Evolutionary conservation across 371 early-diverging fungal genomes (phyloP), one percentile per base, ranked within the genome.

Genomic region (Actinomortierella ambigua): DNA sequence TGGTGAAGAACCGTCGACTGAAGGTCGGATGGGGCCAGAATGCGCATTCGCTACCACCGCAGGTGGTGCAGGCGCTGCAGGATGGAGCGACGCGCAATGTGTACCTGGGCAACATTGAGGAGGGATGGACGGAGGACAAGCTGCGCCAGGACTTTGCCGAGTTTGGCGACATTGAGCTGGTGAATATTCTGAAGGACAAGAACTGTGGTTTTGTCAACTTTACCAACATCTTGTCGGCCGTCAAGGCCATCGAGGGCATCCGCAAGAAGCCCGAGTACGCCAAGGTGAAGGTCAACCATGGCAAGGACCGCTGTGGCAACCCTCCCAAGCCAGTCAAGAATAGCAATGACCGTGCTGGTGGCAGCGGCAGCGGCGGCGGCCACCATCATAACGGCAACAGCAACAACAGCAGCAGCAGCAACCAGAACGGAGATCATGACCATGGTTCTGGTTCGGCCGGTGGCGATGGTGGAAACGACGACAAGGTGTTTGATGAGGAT

Each of bases 191-290:
- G n/a, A 75, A 67, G 53, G 93, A 92, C 47, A 91, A 91, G 73
- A 87, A 85, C 56, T 89, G 91, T 57, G 93, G 88, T 0, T 95
- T 95, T 75, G 92, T 94, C 50, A 93, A 93, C 68, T 90, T 93
- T 71, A 85, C 88, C 4, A 82, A 83, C 52, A 83, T 95, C 29
- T 61, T 79, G 0, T 73, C 81, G 9, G 94, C 95, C 2, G 82
- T 92, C 22, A 82, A 85, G 47, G 93, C 92, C 5, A 86, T 92
- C 46, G 83, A 84, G 18, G 80, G 79, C 5, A 84, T 95, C 34
- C 68, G 75, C n/a, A 28, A 56, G 2, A 82, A 85, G 39, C 84
- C 85, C 7, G 84, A 82, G 23, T 90, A 89, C 63, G 65, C 67
- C 11, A 75, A 78, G 24, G 80, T 82, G 48, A 69, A 83, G 27